These are phyloP conservation scores for Chrysosporium keratinophilum DNA, from an alignment of 2,329 filamentous ascomycete species.

Conservation along the genomic window DNA sequence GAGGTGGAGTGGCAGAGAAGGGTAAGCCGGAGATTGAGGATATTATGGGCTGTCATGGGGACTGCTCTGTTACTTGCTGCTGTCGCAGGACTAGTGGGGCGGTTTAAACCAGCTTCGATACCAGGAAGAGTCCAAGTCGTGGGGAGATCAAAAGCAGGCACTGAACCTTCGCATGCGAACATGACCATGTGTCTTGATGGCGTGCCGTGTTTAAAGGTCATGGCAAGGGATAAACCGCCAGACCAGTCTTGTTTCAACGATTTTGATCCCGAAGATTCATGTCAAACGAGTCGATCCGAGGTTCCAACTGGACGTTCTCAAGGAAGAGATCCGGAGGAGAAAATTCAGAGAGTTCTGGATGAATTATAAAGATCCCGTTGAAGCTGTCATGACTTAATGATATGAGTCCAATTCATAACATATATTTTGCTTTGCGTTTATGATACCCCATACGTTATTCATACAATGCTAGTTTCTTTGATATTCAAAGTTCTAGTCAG, in stretches of 20 bases:
- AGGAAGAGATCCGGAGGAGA: conserved; percentile 2
- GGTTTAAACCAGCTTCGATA: neutral
- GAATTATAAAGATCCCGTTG: conserved; percentile 6
- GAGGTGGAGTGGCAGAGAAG: conserved; percentile 36
- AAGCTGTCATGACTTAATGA: neutral
- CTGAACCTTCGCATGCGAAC: neutral
- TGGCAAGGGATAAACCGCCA: neutral
- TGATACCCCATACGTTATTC: conserved; percentile 7
- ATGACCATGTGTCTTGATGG: neutral
- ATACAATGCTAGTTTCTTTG: neutral
- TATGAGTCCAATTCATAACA: neutral
- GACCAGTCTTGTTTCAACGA: too few species aligned
- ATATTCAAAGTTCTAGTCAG: neutral
- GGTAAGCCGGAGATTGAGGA: conserved; percentile 30
- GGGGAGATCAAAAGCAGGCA: neutral
- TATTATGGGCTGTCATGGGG: conserved; percentile 29
- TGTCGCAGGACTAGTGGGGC: conserved; percentile 18
- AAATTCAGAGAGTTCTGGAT: conserved; percentile 11
- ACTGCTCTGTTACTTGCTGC: conserved; percentile 23
- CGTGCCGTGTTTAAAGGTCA: neutral
- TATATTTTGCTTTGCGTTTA: too few species aligned
- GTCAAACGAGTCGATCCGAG: neutral
- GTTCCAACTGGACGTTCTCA: neutral
- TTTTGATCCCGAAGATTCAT: neutral
- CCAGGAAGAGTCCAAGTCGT: neutral